Conservation (phyloP, 2,329 filamentous ascomycete species). For the Arthrinium phaeospermum region DNA sequence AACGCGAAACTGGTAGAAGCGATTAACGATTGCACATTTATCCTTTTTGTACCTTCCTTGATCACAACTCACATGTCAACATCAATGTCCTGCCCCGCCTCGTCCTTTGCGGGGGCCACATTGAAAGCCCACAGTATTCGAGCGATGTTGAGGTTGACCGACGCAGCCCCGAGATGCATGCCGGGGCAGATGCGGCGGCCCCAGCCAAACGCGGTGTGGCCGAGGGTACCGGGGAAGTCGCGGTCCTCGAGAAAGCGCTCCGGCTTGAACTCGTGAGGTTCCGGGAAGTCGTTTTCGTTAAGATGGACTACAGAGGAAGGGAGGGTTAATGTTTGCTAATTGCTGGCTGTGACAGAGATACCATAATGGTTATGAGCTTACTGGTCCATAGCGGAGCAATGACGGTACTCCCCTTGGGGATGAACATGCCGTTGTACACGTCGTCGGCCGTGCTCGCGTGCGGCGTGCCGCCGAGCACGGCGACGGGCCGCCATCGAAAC, state of each 20-base stretch:
- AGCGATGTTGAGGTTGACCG: conserved; percentile 50
- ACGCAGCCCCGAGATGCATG: conserved; percentile 58
- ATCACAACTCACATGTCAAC: conserved; percentile 44
- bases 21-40: neutral
- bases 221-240: conserved; percentile 37
- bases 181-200: conserved; percentile 48
- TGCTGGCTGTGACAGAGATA: neutral
- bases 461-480: conserved; percentile 48
- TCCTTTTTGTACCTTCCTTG: neutral
- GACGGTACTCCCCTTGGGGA: conserved; percentile 48
- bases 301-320: conserved; percentile 54
- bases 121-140: conserved; percentile 61
- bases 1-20: conserved; percentile 43
- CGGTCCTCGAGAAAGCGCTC: conserved; percentile 29
- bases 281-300: conserved; percentile 42
- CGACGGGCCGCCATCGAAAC: conserved; percentile 48
- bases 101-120: conserved; percentile 39
- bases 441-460: conserved; percentile 52
- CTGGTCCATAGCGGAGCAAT: conserved; percentile 50
- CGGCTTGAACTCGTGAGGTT: conserved; percentile 44
- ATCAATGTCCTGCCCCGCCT: conserved; percentile 37
- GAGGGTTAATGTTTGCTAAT: conserved; percentile 48
- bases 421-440: conserved; percentile 49
- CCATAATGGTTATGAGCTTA: too few relatives aligned
- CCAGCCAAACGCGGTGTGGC: conserved; percentile 45